These are phyloP conservation scores for Myrmaecium sp. DNA, from an alignment of 2,329 filamentous ascomycete genomes.

Conservation along the genomic window DNA sequence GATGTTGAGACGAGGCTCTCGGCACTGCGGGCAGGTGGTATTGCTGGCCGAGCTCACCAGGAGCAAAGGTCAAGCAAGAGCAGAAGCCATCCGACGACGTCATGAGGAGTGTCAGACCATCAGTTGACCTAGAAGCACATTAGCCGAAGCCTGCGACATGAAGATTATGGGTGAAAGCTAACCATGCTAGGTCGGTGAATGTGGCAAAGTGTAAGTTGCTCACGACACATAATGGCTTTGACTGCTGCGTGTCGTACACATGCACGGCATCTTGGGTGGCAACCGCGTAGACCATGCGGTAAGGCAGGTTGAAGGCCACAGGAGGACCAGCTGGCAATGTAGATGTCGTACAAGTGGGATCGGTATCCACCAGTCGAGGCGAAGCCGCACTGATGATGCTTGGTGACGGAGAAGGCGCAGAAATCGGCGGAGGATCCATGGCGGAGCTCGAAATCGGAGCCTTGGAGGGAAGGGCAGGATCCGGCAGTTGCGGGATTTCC, in stretches of 20 bases:
- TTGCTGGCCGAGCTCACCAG: conserved; percentile 68
- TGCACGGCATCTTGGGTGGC: conserved; percentile 92
- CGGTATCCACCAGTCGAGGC: conserved; percentile 35
- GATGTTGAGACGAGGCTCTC: conserved; percentile 20
- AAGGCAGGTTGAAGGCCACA: conserved; percentile 68
- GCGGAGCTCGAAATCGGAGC: conserved; percentile 43
- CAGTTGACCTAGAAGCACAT: conserved; percentile 45
- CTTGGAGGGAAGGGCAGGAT: conserved; percentile 46
- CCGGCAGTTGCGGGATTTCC: conserved; percentile 65
- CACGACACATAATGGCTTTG: conserved; percentile 81
- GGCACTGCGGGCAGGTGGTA: conserved; percentile 49
- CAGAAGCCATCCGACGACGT: conserved; percentile 98
- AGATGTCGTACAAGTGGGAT: conserved; percentile 34
- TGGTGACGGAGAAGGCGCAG: conserved; percentile 32
- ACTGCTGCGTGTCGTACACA: conserved; percentile 93
- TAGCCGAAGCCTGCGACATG: too few species aligned
- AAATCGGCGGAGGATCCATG: conserved; percentile 69
- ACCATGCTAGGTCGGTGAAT: conserved; percentile 94
- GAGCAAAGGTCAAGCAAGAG: conserved; percentile 68
- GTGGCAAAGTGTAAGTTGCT: conserved; percentile 96
- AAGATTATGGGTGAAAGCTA: too few species aligned
- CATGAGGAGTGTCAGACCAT: conserved; percentile 68
- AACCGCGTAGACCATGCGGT: conserved; percentile 90
- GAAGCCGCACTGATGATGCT: conserved; percentile 38
- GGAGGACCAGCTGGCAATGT: conserved; percentile 31